Evolutionary conservation across 345 rosid species (phyloP), one percentile per base, ranked within the genome.

Genomic region (Citrus inodora): DNA sequence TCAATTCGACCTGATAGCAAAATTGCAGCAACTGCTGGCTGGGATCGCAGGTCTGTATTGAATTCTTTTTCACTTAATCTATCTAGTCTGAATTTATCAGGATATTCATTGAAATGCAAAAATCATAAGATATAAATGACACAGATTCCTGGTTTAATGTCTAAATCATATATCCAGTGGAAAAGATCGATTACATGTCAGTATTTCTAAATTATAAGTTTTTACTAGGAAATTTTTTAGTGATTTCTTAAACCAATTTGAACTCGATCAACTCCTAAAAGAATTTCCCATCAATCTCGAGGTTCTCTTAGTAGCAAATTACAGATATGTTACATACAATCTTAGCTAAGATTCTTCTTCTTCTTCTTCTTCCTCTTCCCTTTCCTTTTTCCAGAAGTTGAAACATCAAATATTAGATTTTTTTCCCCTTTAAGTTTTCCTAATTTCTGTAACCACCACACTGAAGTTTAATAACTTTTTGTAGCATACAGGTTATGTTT

Each of bases 21-120:
- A 86, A 87, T 92, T 80, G 92, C 91, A 79, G 98, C 94, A 25
- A 92, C 98, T 51, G 97, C 98, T 83, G 95, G 99, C 69, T 96
- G 99, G 99, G 99, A 96, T 81, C 97, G 90, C 83, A 87, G 98
- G 98, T 93, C 85, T 32, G 86, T 79, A 38, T 37, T 48, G 6
- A 17, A 33, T 33, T 32, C 11, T 35, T 35, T 35, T 32, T 48
- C 11, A 33, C 46, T 28, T 27, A 75, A 19, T 9, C 21, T 40
- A 42, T 61, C 32, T 61, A 38, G 38, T 38, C 68, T 40, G 51
- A 46, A 46, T 56, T 22, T 22, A 56, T 56, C 46, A 37, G 10
- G 25, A 24, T 24, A 59, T 53, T 28, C 62, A 9, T 28, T 14
- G 35, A 67, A 22, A 22, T 22, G 28, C 10, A 19, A 67, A 6